Evolutionary conservation across 2,329 filamentous ascomycete genomes (phyloP).

Genomic region (Rutstroemia sp.): DNA sequence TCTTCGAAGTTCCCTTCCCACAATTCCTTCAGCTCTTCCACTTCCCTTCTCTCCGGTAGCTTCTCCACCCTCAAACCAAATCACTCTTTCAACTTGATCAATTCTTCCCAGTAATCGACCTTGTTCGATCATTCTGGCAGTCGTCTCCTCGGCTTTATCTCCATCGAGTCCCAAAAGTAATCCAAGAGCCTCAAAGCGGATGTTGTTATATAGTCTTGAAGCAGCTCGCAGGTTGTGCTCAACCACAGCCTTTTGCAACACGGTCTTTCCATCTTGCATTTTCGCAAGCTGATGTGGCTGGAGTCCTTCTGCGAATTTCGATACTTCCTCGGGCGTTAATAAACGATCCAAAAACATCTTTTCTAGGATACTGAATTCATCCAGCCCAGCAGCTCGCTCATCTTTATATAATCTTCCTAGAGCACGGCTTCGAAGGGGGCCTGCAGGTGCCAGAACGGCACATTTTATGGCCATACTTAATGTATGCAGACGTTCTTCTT

Average conservation of each 20-base stretch:
- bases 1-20: conserved; percentile 65
- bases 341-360: conserved; percentile 96
- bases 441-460: conserved; percentile 85
- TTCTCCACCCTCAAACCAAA: conserved; percentile 76
- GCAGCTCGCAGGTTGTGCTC: conserved; percentile 92
- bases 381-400: conserved; percentile 66
- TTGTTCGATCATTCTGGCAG: conserved; percentile 93
- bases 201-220: conserved; percentile 73
- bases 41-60: conserved; percentile 62
- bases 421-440: conserved; percentile 71
- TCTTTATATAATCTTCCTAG: conserved; percentile 89
- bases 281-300: conserved; percentile 83
- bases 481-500: conserved; percentile 78
- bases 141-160: conserved; percentile 82
- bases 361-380: conserved; percentile 83
- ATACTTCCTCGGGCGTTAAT: conserved; percentile 73
- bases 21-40: conserved; percentile 53
- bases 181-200: conserved; percentile 67
- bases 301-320: conserved; percentile 73
- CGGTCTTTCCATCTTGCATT: conserved; percentile 85
- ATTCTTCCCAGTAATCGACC: conserved; percentile 81
- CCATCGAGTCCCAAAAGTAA: conserved; percentile 69
- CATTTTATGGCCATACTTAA: conserved; percentile 85
- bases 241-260: conserved; percentile 85
- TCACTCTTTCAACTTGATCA: conserved; percentile 83